Evolutionary conservation across 352 stramenopile species (phyloP).

Genomic region (Pythium volutum): DNA sequence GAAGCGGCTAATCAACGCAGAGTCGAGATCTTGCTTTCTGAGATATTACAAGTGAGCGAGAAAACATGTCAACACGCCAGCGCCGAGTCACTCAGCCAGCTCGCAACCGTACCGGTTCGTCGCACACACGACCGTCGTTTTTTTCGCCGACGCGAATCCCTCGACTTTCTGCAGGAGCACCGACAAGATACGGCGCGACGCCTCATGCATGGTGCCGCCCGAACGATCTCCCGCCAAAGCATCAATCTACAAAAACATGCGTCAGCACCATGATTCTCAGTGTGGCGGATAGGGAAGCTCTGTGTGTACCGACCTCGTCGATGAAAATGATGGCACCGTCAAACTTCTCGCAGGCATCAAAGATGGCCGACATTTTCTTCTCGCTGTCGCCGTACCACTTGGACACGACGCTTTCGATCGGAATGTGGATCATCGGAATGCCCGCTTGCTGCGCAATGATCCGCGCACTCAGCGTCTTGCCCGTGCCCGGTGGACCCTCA

Average conservation of each 20-base stretch:
- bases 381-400: slow-evolving; percentile 96
- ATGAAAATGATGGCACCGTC: slow-evolving; percentile 94
- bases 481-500: slow-evolving; percentile 92
- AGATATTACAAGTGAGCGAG: neutral
- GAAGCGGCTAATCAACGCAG: slow-evolving; percentile 91
- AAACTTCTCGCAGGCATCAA: slow-evolving; percentile 92
- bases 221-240: slow-evolving; percentile 87
- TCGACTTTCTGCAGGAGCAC: slow-evolving; percentile 92
- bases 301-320: slow-evolving; percentile 66
- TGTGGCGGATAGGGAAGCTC: no score
- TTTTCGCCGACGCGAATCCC: slow-evolving; percentile 90
- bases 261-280: neutral
- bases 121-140: slow-evolving; percentile 91
- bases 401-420: slow-evolving; percentile 92
- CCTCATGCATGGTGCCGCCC: slow-evolving; percentile 90
- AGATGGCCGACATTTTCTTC: slow-evolving; percentile 93
- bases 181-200: slow-evolving; percentile 88
- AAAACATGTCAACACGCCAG: neutral
- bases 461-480: slow-evolving; percentile 92
- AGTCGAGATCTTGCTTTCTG: slow-evolving; percentile 92
- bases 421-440: slow-evolving; percentile 92
- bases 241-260: slow-evolving; percentile 64
- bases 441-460: slow-evolving; percentile 92
- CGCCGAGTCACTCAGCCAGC: neutral
- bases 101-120: slow-evolving; percentile 71